Percentiles rank a stretch among this genome's conserved stretches.
Evolutionary conservation across 192 early-diverging fungal genomes (phyloP).

Genomic region (Coemansia sp.): DNA sequence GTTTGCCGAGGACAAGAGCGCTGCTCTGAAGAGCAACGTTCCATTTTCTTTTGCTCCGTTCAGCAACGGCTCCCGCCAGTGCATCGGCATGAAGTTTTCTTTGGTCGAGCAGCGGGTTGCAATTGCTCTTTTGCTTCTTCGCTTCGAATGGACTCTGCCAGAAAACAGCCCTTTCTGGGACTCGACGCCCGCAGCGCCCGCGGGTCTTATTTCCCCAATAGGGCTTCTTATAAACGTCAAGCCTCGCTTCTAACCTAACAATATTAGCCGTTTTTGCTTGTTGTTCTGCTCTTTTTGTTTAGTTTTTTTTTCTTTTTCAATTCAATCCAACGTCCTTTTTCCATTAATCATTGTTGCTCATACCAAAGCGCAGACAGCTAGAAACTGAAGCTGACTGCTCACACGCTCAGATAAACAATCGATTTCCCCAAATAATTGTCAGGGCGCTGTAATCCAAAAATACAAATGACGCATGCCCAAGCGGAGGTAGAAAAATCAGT

Average conservation of each 20-base stretch:
- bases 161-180: constrained; percentile 46
- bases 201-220: constrained; percentile 38
- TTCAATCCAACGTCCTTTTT: not conserved
- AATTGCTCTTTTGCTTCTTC: constrained; percentile 53
- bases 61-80: constrained; percentile 60
- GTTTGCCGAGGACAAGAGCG: constrained; percentile 42
- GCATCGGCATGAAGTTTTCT: constrained; percentile 65
- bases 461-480: too few species aligned
- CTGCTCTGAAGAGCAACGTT: constrained; percentile 30
- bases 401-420: too few species aligned
- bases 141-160: constrained; percentile 54
- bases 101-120: constrained; percentile 60
- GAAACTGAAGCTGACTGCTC: too few species aligned
- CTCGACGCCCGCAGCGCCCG: constrained; percentile 36
- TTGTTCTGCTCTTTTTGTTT: not conserved
- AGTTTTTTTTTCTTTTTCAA: not conserved
- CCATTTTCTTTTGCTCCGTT: constrained; percentile 60
- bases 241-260: constrained; percentile 9
- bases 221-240: constrained; percentile 34
- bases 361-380: too few species aligned
- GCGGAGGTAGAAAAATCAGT: too few species aligned
- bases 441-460: too few species aligned
- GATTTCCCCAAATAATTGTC: too few species aligned
- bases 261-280: constrained; percentile 1
- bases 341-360: not conserved